Evolutionary conservation across 2,329 filamentous ascomycete species (phyloP).

Genomic region (Chaetomiaceae sp.): DNA sequence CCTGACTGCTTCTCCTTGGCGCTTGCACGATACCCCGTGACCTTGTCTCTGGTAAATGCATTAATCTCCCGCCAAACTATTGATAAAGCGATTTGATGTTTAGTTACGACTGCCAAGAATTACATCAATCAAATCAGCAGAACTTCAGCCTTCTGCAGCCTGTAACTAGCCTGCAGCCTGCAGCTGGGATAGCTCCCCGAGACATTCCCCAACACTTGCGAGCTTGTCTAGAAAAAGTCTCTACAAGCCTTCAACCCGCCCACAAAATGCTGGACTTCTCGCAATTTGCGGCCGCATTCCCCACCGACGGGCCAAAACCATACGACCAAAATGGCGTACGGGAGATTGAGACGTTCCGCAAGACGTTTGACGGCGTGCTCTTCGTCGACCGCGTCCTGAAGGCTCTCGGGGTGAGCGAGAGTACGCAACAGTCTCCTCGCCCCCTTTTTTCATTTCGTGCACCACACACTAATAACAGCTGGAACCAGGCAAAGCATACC

Average conservation of each 20-base stretch:
- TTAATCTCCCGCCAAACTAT: not conserved
- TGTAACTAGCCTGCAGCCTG: not conserved
- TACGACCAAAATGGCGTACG: slow-evolving; percentile 59
- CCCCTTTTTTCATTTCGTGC: not conserved
- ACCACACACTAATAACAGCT: not conserved
- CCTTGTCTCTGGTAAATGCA: not conserved
- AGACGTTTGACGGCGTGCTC: slow-evolving; percentile 62
- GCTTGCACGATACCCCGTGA: not conserved
- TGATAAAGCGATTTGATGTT: not conserved
- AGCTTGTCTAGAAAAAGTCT: not conserved
- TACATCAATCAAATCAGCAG: slow-evolving; percentile 13
- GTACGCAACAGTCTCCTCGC: slow-evolving; percentile 39
- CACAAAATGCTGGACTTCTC: slow-evolving; percentile 58
- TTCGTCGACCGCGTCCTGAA: slow-evolving; percentile 77
- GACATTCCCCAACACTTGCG: not conserved
- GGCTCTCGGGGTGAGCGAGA: slow-evolving; percentile 63
- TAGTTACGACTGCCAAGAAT: not conserved
- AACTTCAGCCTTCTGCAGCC: not conserved
- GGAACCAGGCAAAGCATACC: slow-evolving; percentile 59
- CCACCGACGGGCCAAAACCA: slow-evolving; percentile 52
- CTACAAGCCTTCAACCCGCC: not conserved
- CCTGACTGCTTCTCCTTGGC: not conserved
- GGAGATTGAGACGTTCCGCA: slow-evolving; percentile 63
- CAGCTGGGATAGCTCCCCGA: not conserved
- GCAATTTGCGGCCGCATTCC: slow-evolving; percentile 66